Evolutionary conservation across 2,329 filamentous ascomycete species (phyloP).

Genomic region (Fusarium chaquense): DNA sequence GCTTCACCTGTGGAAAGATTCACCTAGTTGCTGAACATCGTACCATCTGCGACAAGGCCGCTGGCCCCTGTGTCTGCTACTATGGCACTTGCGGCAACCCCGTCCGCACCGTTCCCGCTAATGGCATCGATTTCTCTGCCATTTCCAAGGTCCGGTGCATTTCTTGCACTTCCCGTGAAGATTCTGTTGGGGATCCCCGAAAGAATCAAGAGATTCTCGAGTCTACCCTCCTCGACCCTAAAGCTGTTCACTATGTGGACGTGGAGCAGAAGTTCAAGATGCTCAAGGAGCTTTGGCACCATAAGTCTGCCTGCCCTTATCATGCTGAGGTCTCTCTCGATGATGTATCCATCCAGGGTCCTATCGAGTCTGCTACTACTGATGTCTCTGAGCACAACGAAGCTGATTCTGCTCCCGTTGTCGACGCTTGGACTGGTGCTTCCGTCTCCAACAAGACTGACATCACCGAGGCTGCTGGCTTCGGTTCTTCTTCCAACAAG

Average conservation of each 20-base stretch:
- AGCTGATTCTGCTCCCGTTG: background rate
- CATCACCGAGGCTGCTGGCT: no score
- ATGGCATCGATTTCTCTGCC: conserved; percentile 3
- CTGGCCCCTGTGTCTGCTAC: conserved; percentile 38
- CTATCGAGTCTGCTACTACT: background rate
- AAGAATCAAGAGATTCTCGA: conserved; percentile 25
- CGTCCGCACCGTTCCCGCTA: background rate
- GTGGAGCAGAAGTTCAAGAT: background rate
- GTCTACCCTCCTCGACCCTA: conserved; percentile 27
- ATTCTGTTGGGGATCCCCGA: conserved; percentile 10
- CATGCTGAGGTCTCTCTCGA: background rate
- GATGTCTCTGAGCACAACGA: background rate
- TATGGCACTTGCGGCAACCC: conserved; percentile 45
- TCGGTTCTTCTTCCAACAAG: background rate
- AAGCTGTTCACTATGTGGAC: background rate
- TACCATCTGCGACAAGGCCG: conserved; percentile 25
- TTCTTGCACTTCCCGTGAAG: conserved; percentile 35
- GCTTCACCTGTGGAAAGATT: conserved; percentile 42
- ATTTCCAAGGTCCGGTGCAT: conserved; percentile 33
- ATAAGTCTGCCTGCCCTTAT: conserved; percentile 18
- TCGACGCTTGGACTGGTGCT: conserved; percentile 1
- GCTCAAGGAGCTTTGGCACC: conserved; percentile 19
- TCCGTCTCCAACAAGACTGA: background rate
- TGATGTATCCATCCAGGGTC: background rate
- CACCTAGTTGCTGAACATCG: conserved; percentile 41